Evolutionary conservation across 1,284 basidiomycete genomes (phyloP).

Genomic region (Heliocybe sulcata): DNA sequence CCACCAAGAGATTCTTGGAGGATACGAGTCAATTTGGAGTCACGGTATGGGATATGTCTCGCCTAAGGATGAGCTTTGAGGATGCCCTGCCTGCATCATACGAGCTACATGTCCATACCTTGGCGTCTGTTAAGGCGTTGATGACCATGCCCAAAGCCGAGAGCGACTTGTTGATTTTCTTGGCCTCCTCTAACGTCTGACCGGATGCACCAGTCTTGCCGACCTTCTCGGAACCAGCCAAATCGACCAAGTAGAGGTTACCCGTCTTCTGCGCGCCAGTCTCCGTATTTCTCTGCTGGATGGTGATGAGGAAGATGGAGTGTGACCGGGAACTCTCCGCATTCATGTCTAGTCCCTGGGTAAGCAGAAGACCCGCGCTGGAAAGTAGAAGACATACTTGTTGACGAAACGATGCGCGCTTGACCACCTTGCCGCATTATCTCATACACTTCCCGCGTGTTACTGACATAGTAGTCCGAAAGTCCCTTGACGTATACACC

Average conservation of each 20-base stretch:
- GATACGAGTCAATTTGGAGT: conserved; percentile 98
- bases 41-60: conserved; percentile 97
- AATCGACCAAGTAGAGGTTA: conserved; percentile 95
- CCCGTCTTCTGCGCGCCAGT: conserved; percentile 94
- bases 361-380: not conserved
- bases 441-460: conserved; percentile 95
- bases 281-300: conserved; percentile 95
- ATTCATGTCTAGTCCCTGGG: conserved; percentile 81
- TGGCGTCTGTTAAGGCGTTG: conserved; percentile 94
- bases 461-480: conserved; percentile 97
- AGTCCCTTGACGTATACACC: conserved; percentile 99
- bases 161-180: conserved; percentile 99
- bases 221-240: conserved; percentile 98
- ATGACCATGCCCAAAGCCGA: conserved; percentile 99
- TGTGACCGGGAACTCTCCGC: conserved; percentile 99
- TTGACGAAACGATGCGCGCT: conserved; percentile 90
- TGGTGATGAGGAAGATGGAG: conserved; percentile 97
- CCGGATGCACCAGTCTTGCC: conserved; percentile 99
- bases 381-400: conserved; percentile 56
- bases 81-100: not conserved
- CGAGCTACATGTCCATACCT: conserved; percentile 43
- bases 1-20: conserved; percentile 99
- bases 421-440: conserved; percentile 97
- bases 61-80: conserved; percentile 44
- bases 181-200: conserved; percentile 98